Percentiles rank a stretch among this genome's conserved stretches.
Evolutionary conservation across 495 filamentous ascomycete species (phyloP).

Genomic region (Aspergillus diversus): DNA sequence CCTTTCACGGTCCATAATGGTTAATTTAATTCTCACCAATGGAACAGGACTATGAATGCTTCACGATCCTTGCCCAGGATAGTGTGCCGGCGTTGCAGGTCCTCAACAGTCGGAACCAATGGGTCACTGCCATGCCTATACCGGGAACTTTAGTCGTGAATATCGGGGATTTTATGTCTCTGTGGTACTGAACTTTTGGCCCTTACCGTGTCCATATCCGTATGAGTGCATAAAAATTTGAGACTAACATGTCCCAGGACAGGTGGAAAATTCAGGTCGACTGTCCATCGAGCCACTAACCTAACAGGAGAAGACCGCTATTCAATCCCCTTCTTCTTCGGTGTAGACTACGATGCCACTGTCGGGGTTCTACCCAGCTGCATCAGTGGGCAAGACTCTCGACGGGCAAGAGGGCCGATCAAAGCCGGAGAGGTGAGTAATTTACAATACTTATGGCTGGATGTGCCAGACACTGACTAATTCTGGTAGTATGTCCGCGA

Average conservation of each 20-base stretch:
- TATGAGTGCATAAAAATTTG: too few relatives aligned
- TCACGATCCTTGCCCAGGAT: constrained; percentile 45
- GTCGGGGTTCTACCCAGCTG: constrained; percentile 29
- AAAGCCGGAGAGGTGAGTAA: constrained; percentile 31
- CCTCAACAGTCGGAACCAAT: constrained; percentile 40
- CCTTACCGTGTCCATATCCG: too few relatives aligned
- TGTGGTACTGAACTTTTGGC: constrained; percentile 34
- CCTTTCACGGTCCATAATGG: neutral
- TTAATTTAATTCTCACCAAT: neutral
- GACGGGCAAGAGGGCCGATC: constrained; percentile 26
- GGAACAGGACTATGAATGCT: constrained; percentile 50
- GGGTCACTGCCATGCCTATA: constrained; percentile 49
- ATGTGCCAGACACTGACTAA: neutral
- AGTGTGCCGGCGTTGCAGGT: constrained; percentile 50
- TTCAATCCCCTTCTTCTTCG: constrained; percentile 54
- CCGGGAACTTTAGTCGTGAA: constrained; percentile 54
- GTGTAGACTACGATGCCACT: constrained; percentile 35
- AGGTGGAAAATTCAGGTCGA: constrained; percentile 49
- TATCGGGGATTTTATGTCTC: constrained; percentile 50
- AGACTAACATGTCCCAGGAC: constrained; percentile 27
- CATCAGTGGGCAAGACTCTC: constrained; percentile 14
- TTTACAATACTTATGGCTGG: neutral
- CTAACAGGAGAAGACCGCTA: constrained; percentile 47
- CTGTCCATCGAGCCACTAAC: constrained; percentile 55
- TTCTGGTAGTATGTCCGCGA: neutral